Evolutionary conservation across 2,329 filamentous ascomycete genomes (phyloP), one percentile per base, ranked within the genome.

Genomic region (Phialemonium atrogriseum): DNA sequence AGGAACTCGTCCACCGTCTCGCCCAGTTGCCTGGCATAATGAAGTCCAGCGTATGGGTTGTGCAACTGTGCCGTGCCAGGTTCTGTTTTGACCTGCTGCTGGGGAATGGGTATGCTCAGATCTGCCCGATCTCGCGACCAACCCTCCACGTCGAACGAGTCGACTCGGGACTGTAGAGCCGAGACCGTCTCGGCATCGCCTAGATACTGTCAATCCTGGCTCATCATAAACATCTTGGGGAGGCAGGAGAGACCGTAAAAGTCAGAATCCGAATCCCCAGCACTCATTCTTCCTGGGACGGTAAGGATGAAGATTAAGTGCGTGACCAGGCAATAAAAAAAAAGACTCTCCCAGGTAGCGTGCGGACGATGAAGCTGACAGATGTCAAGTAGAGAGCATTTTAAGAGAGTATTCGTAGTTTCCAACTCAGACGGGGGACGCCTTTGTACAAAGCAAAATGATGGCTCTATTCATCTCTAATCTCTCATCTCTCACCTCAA

Each of bases 41-140:
- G 32, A 1, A 64, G 19, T 20, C 70, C 73, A 35, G 73, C 64
- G 42, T 76, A 77, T 2, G 68, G 66, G 47, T 84, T 83, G 55
- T 74, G 66, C 3, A 72, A 53, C 16, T 51, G 36, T n/a, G n/a
- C n/a, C n/a, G n/a, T n/a, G n/a, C 28, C 22, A 17, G 33, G 7
- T 19, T 16, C 10, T 27, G 19, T 22, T 19, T 12, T n/a, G 21
- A 10, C 16, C 17, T 11, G 23, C 12, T 32, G 15, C 35, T 19
- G 7, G 34, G 35, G 14, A 22, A 31, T 32, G 35, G 6, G 27
- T 17, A 15, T 17, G 30, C 20, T 35, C 32, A 21, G 40, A 41
- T 34, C 4, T 46, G 24, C 52, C 51, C 34, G 13, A 23, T 32
- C 15, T 51, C 36, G 63, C 66, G n/a, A 72, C 66, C 73, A 80